phyloP scores from a whole-genome alignment of 257 asterid species.

The Echites panduratus region DNA sequence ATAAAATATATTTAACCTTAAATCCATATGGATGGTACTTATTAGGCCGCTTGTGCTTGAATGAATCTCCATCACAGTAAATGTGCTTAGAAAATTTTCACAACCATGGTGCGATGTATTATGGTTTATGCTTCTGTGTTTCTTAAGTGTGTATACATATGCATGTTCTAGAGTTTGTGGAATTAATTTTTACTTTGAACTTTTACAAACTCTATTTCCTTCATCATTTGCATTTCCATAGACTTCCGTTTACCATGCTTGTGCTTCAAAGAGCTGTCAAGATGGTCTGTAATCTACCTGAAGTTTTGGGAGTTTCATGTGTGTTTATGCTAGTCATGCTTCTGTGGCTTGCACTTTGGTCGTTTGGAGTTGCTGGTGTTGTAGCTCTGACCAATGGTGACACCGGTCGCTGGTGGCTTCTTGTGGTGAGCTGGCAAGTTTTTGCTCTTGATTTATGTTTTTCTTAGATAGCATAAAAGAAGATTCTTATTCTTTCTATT shows the following conservation, averaged over 20 bases:
- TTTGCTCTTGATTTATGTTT: constrained; percentile 41
- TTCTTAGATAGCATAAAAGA: background rate
- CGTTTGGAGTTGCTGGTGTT: constrained; percentile 91
- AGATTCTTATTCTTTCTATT: constrained; percentile 2
- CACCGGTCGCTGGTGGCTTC: constrained; percentile 97
- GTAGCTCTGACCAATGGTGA: constrained; percentile 77
- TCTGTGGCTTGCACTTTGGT: constrained; percentile 87
- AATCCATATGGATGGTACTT: background rate
- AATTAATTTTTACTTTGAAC: background rate
- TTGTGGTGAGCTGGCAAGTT: constrained; percentile 99
- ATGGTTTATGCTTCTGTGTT: background rate
- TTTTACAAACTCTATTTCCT: constrained; percentile 3
- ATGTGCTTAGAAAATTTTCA: background rate
- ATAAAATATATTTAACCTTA: background rate
- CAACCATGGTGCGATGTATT: background rate
- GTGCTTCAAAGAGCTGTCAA: constrained; percentile 81
- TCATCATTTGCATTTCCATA: constrained; percentile 22
- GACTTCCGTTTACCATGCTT: constrained; percentile 98
- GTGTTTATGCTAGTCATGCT: constrained; percentile 77
- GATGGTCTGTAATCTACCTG: constrained; percentile 87
- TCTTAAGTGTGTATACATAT: background rate
- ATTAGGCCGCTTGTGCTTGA: background rate
- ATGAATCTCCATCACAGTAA: background rate
- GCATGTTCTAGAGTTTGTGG: background rate
- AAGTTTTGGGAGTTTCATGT: constrained; percentile 65